These are phyloP conservation scores for Dillenia suffruticosa DNA, from an alignment of 164 flowering plant species.

Conservation along the genomic window DNA sequence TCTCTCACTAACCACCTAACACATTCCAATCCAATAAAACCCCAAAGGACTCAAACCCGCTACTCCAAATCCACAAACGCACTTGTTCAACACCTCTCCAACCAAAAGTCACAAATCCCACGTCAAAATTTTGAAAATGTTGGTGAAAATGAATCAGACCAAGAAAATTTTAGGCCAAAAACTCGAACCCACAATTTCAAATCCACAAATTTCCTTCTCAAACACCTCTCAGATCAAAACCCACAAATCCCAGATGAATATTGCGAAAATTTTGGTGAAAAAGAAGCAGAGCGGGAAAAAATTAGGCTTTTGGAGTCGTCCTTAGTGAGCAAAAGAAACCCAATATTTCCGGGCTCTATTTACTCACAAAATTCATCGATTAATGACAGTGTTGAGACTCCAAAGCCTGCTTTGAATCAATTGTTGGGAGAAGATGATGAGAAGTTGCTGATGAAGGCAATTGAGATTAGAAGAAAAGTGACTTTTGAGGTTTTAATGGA, in stretches of 20 bases:
- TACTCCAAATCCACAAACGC: conserved; percentile 6
- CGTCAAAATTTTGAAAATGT: not conserved
- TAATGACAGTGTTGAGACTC: conserved; percentile 16
- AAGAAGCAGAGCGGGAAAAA: conserved; percentile 25
- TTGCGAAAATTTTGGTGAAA: conserved; percentile 2
- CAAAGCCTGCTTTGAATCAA: conserved; percentile 30
- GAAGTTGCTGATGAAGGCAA: conserved; percentile 54
- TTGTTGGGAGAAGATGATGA: conserved; percentile 25
- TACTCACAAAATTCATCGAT: conserved; percentile 23
- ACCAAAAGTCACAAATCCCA: conserved; percentile 4
- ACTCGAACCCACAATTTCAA: conserved; percentile 64
- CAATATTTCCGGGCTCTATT: conserved; percentile 72
- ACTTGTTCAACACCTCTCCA: not conserved
- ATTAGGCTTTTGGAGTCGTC: conserved; percentile 35
- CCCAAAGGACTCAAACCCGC: too few relatives aligned
- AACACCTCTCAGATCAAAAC: conserved; percentile 20
- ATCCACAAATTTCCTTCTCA: conserved; percentile 42
- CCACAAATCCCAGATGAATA: conserved; percentile 1
- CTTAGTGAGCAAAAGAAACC: conserved; percentile 39
- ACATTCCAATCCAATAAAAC: too few relatives aligned
- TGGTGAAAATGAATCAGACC: not conserved
- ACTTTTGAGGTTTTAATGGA: conserved; percentile 59
- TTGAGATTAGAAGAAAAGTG: conserved; percentile 66
- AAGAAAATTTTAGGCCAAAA: not conserved
- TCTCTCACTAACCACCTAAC: too few relatives aligned